Evolutionary conservation across 2,329 filamentous ascomycete genomes (phyloP).

Genomic region (Exophiala xenobiotica): DNA sequence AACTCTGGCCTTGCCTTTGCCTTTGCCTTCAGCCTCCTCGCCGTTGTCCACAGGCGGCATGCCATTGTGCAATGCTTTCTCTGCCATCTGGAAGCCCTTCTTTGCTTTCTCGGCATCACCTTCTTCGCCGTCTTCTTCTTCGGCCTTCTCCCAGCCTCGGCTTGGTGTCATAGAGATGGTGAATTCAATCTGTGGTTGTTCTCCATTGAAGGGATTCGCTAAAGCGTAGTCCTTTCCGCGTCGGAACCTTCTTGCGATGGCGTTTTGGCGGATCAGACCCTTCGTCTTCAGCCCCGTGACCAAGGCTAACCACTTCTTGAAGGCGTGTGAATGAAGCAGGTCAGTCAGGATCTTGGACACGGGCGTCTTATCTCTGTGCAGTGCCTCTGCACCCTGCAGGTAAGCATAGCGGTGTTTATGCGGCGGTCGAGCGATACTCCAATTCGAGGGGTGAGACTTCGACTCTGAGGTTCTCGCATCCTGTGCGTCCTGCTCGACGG

Average conservation of each 20-base stretch:
- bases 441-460: constrained; percentile 42
- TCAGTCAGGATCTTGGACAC: constrained; percentile 77
- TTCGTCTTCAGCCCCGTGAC: constrained; percentile 67
- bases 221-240: constrained; percentile 88
- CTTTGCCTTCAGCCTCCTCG: constrained; percentile 40
- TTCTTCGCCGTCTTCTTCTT: constrained; percentile 52
- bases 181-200: constrained; percentile 75
- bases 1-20: constrained; percentile 35
- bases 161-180: constrained; percentile 85
- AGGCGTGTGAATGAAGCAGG: constrained; percentile 79
- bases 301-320: constrained; percentile 84
- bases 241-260: constrained; percentile 84
- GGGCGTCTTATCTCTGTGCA: constrained; percentile 49
- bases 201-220: constrained; percentile 74
- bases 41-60: neutral
- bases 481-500: constrained; percentile 56
- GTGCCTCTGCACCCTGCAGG: constrained; percentile 34
- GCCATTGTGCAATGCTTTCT: neutral
- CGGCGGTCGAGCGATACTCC: constrained; percentile 79
- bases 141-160: constrained; percentile 76
- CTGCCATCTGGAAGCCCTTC: constrained; percentile 7
- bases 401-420: constrained; percentile 96
- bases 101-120: constrained; percentile 28
- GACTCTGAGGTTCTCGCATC: constrained; percentile 38
- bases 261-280: constrained; percentile 66